These are phyloP conservation scores for Bipolaris zeicola DNA, from an alignment of 2,329 filamentous ascomycete genomes.

Conservation along the genomic window DNA sequence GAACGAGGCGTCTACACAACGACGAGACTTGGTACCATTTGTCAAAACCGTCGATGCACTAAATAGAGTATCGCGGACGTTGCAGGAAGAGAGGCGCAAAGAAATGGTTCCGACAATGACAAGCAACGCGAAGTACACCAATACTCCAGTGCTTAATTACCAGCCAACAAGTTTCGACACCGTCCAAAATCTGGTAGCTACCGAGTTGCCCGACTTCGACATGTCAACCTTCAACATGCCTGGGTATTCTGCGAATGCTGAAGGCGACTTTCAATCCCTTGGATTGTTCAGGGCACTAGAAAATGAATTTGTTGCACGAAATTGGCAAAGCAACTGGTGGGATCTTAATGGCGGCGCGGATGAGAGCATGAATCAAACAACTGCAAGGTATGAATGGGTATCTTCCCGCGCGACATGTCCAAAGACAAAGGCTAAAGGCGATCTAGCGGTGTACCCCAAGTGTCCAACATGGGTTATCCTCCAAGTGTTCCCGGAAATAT, in stretches of 20 bases:
- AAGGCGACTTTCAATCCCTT: conserved; percentile 30
- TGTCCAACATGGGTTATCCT: neutral
- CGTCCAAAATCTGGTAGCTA: conserved; percentile 17
- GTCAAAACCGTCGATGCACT: conserved; percentile 36
- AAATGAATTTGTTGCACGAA: conserved; percentile 36
- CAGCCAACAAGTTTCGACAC: conserved; percentile 12
- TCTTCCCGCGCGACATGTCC: neutral
- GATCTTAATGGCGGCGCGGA: conserved; percentile 24
- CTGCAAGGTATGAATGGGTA: neutral
- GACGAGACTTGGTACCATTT: conserved; percentile 28
- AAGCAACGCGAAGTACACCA: neutral
- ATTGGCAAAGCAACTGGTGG: conserved; percentile 40
- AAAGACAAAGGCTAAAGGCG: neutral
- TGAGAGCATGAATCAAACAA: neutral
- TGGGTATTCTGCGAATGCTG: conserved; percentile 23
- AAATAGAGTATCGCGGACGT: conserved; percentile 35
- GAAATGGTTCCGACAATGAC: neutral
- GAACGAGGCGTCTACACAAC: conserved; percentile 20
- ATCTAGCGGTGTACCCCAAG: neutral
- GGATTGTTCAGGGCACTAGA: conserved; percentile 37
- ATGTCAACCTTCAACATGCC: conserved; percentile 23
- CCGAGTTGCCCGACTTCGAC: conserved; percentile 23
- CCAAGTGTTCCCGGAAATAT: neutral
- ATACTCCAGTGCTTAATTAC: neutral
- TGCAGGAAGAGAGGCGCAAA: conserved; percentile 30